Evolutionary conservation across 2,329 filamentous ascomycete genomes (phyloP), one percentile per base, ranked within the genome.

Genomic region (Nothomitra cinnamomea): DNA sequence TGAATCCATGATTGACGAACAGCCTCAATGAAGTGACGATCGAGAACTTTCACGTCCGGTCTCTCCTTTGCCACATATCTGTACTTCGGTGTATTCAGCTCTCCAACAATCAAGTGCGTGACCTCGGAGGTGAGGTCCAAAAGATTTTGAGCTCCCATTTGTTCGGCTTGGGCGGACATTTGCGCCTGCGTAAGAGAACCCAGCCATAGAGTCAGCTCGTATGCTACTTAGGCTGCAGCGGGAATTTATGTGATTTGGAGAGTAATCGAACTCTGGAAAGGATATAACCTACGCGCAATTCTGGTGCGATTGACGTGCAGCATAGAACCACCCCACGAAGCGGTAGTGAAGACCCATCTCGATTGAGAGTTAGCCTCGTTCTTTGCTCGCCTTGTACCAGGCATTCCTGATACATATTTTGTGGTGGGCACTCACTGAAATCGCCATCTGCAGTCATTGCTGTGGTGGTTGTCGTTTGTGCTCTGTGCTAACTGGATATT

Each of bases 41-140:
- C 78, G 70, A 98, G 82, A 51, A 88, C 82, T 64, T 80, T 81
- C 62, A 98, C 82, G 63, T 98, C 92, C 49, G 83, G 80, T 52
- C 92, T 79, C 65, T 90, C 85, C 63, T 83, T 86, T 53, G 90
- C 92, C 62, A 96, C 90, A 72, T 94, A 95, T 66, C 82, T 84
- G 69, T 98, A 98, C 67, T 98, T 98, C 51, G 85, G 80, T 0
- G 90, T 96, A 64, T 90, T 79, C 62, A 87, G 85, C 61, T 85
- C 82, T 65, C 89, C 92, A 57, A 95, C 87, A 58, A 98, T 78
- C 48, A 98, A 80, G 70, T 98, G 92, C 3, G 92, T 96, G 49
- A 94, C 87, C 66, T 95, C 87, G 54, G 85, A 86, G n/a, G 89
- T 96, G 45, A 98, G 79, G 66, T 98, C 89, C 66, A 88, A 84